Base-by-base conservation (phyloP, 176 grass and related monocot genomes). In the Phoenix dactylifera region DNA sequence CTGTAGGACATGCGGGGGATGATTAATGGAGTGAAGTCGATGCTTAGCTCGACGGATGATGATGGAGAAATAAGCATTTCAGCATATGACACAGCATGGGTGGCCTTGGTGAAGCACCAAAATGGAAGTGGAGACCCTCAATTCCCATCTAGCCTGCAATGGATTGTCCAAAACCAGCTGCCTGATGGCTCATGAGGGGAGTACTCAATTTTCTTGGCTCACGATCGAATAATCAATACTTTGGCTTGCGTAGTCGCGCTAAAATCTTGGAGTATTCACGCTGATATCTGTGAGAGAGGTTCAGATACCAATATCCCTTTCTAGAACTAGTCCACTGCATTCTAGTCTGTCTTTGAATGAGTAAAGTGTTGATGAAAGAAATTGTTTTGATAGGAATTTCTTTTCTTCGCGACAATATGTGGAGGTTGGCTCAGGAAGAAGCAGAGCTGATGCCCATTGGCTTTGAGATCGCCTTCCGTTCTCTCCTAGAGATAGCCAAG, bases 381-480 rank as follows among this genome's bases (percentile, higher is more conserved):
- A 2, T 14, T 48, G 20, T 65, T 50, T 70, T 32, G 39, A 22
- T 52, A 81, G 90, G 86, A 19, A 66, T 96, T 6, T 16, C 18
- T 6, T 97, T 85, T 56, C 74, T 98, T 19, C 60, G 78, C 14
- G 69, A 83, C 55, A 98, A 88, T 29, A 83, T 92, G 73, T 86
- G 81, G 78, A 88, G 84, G 50, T 68, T 98, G 49, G 79, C 50
- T 16, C 76, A 88, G 30, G 93, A 92, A 30, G 81, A 82, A 4
- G 70, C 55, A 0, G 93, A 92, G 67, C 66, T 56, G 4, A 88
- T 98, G 93, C 93, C 84, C 26, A 92, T 97, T 20, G 93, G 93
- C 16, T 98, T 98, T 26, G 93, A 98, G 67, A 82, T 98, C 23
- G 87, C 84, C 0, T 88, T 98, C 81, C 93, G 87, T 69, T 92